Evolutionary conservation across 2,329 filamentous ascomycete genomes (phyloP).

Genomic region (Plenodomus tracheiphilus): DNA sequence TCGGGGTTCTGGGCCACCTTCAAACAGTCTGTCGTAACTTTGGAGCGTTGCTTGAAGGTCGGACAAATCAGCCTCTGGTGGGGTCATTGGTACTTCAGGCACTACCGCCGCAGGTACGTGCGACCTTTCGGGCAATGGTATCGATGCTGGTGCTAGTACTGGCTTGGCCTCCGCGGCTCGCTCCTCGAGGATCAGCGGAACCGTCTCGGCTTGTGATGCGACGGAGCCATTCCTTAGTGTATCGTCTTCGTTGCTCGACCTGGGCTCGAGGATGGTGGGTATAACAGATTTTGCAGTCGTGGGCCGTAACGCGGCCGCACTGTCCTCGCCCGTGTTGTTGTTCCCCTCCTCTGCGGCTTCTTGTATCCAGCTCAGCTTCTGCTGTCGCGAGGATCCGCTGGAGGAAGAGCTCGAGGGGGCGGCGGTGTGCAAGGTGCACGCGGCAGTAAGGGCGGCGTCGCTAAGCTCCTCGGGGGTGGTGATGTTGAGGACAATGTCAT

Average conservation of each 20-base stretch:
- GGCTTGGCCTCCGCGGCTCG: conserved; percentile 13
- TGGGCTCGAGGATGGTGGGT: conserved; percentile 29
- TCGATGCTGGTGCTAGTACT: conserved; percentile 12
- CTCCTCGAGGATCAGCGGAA: conserved; percentile 17
- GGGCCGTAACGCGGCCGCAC: conserved; percentile 17
- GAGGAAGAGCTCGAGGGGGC: conserved; percentile 85
- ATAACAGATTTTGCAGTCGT: conserved; percentile 25
- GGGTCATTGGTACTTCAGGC: conserved; percentile 23
- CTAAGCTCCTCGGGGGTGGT: conserved; percentile 75
- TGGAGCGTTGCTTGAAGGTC: conserved; percentile 34
- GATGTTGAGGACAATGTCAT: conserved; percentile 84
- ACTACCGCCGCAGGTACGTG: conserved; percentile 27
- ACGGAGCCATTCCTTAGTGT: conserved; percentile 11
- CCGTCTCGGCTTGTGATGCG: conserved; percentile 18
- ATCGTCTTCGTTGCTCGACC: conserved; percentile 9
- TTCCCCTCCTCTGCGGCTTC: conserved; percentile 80
- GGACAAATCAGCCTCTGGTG: conserved; percentile 20
- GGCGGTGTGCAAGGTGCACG: conserved; percentile 86
- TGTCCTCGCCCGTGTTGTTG: conserved; percentile 40
- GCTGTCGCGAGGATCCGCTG: conserved; percentile 72
- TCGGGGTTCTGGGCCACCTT: conserved; percentile 47
- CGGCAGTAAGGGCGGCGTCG: conserved; percentile 83
- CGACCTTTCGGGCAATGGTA: conserved; percentile 3
- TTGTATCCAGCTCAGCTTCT: conserved; percentile 86
- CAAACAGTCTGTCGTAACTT: conserved; percentile 40